phyloP scores from a whole-genome alignment of 2,329 filamentous ascomycete genomes.

The Davidsoniella neocaledoniae region DNA sequence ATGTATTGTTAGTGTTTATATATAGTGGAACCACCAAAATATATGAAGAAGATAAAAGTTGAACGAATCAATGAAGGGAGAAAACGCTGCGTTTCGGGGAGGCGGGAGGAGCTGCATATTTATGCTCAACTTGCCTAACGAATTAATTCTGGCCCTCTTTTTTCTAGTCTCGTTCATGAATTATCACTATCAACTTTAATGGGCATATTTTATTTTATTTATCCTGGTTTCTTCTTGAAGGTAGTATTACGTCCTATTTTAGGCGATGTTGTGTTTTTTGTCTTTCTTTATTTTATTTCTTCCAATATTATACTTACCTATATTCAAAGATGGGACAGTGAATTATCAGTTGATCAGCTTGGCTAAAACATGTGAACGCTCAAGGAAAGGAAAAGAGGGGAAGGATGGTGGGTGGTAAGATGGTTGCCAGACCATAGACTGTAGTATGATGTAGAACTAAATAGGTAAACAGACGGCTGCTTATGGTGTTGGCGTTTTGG shows the following conservation, averaged over 20 bases:
- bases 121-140: background rate
- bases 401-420: too few relatives aligned
- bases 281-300: background rate
- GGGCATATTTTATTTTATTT: too few relatives aligned
- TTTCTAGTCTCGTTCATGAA: too few relatives aligned
- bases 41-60: background rate
- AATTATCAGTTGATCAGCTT: background rate
- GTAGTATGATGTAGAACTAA: too few relatives aligned
- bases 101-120: background rate
- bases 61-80: background rate
- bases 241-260: too few relatives aligned
- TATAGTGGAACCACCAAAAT: background rate
- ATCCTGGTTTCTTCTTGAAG: too few relatives aligned
- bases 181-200: too few relatives aligned
- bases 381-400: background rate
- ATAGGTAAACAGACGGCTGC: too few relatives aligned
- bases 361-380: background rate
- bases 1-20: background rate
- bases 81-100: background rate
- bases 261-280: background rate
- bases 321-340: too few relatives aligned
- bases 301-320: too few relatives aligned
- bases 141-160: background rate
- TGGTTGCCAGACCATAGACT: too few relatives aligned
- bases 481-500: too few relatives aligned